These are phyloP conservation scores for Plasmodium reichenowi DNA, from an alignment of 169 alveolate genomes.

Conservation along the genomic window DNA sequence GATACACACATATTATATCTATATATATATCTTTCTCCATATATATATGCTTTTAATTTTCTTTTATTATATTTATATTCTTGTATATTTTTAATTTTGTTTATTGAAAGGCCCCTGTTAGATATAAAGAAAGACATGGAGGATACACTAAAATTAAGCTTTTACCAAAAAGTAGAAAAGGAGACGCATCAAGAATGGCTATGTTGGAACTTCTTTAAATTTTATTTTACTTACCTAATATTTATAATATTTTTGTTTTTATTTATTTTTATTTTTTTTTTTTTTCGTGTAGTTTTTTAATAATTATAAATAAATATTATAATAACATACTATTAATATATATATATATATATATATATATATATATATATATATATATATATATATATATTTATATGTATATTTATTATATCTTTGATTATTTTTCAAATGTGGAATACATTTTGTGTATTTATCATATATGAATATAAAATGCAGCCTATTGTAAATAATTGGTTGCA, in stretches of 20 bases:
- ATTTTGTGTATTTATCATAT: too few species aligned
- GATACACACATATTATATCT: too few species aligned
- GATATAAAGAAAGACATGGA: conserved; percentile 85
- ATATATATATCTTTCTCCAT: not conserved
- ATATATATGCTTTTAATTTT: not conserved
- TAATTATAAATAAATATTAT: not conserved
- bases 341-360: too few species aligned
- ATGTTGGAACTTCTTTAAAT: conserved; percentile 78
- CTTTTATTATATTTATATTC: conserved; percentile 3
- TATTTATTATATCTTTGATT: too few species aligned
- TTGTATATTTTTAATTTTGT: conserved; percentile 6
- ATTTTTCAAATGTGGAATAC: too few species aligned
- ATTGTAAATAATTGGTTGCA: too few species aligned
- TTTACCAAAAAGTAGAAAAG: conserved; percentile 80
- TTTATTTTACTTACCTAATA: not conserved
- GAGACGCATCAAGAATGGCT: conserved; percentile 81
- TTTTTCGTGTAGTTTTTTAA: conserved; percentile 12
- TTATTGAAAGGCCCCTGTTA: conserved; percentile 75
- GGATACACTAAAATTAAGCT: conserved; percentile 84
- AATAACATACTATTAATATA: too few species aligned
- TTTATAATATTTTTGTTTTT: not conserved
- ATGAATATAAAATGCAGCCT: too few species aligned
- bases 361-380: too few species aligned
- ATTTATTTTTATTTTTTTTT: conserved; percentile 18
- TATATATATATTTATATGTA: too few species aligned